These are phyloP conservation scores for Wallacemonas sp. DNA, from an alignment of 208 protist genomes.

Conservation along the genomic window DNA sequence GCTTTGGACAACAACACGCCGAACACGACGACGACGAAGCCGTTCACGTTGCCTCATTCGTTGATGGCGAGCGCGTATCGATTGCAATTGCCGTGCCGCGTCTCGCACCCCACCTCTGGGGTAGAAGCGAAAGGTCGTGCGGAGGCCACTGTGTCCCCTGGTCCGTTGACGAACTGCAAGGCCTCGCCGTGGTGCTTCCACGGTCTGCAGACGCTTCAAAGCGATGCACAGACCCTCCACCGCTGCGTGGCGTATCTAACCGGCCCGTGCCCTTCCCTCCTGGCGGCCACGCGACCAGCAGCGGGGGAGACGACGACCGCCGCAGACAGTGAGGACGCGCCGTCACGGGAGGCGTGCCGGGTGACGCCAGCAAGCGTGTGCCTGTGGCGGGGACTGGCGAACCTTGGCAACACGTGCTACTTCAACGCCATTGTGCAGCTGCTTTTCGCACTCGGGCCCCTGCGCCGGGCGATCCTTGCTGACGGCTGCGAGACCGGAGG, in stretches of 20 bases:
- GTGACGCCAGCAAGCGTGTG: constrained; percentile 11
- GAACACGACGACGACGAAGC: constrained; percentile 11
- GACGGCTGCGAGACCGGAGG: constrained; percentile 7
- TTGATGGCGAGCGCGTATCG: constrained; percentile 47
- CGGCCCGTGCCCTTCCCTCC: constrained; percentile 35
- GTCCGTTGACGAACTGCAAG: constrained; percentile 34
- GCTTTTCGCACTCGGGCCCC: constrained; percentile 56
- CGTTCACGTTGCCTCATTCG: constrained; percentile 6
- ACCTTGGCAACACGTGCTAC: constrained; percentile 91
- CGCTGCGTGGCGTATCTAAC: constrained; percentile 33
- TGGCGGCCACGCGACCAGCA: constrained; percentile 13
- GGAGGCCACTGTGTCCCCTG: no score
- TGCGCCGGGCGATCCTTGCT: constrained; percentile 57
- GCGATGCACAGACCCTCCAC: constrained; percentile 20
- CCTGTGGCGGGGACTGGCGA: constrained; percentile 69
- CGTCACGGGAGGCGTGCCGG: background rate
- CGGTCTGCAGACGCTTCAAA: constrained; percentile 37
- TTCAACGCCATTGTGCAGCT: constrained; percentile 83
- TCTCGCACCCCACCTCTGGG: constrained; percentile 13
- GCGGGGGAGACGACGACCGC: background rate
- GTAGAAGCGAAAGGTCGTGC: no score
- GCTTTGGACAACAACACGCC: no score
- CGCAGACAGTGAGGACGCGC: background rate
- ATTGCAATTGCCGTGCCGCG: constrained; percentile 34
- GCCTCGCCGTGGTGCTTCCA: constrained; percentile 54